phyloP scores from a whole-genome alignment of 2,329 filamentous ascomycete genomes.

The Canariomyces notabilis region DNA sequence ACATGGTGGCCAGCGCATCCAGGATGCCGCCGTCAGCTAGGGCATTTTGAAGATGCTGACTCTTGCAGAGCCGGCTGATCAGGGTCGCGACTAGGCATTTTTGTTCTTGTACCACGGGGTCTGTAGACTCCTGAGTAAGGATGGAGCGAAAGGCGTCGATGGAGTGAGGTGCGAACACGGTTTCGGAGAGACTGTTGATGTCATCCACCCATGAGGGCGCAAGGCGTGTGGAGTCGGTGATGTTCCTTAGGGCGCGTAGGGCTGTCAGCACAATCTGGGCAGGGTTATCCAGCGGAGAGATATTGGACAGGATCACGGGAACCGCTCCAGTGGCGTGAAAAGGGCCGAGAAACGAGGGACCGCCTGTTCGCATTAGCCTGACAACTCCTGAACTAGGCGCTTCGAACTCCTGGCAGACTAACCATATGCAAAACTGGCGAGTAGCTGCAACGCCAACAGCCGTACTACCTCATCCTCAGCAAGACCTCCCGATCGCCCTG shows the following conservation, averaged over 20 bases:
- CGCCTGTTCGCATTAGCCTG: conserved; percentile 49
- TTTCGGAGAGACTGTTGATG: conserved; percentile 52
- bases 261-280: conserved; percentile 66
- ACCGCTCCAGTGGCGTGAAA: conserved; percentile 64
- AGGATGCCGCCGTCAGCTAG: conserved; percentile 69
- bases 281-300: conserved; percentile 61
- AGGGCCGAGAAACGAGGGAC: conserved; percentile 70
- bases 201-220: conserved; percentile 42
- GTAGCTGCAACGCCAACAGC: conserved; percentile 76
- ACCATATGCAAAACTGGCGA: conserved; percentile 83
- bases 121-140: conserved; percentile 52
- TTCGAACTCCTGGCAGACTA: conserved; percentile 27
- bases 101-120: conserved; percentile 54
- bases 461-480: conserved; percentile 62
- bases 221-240: conserved; percentile 60
- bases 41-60: conserved; percentile 64
- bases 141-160: conserved; percentile 62
- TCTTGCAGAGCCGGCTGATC: conserved; percentile 57
- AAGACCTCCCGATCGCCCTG: conserved; percentile 35
- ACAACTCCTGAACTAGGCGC: not conserved
- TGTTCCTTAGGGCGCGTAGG: conserved; percentile 66
- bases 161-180: conserved; percentile 58
- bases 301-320: conserved; percentile 62
- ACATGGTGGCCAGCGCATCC: conserved; percentile 68
- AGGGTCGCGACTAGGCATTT: conserved; percentile 55